Base-by-base conservation (phyloP, 1,139 yeast species). In the Suhomyces yuchorum region DNA sequence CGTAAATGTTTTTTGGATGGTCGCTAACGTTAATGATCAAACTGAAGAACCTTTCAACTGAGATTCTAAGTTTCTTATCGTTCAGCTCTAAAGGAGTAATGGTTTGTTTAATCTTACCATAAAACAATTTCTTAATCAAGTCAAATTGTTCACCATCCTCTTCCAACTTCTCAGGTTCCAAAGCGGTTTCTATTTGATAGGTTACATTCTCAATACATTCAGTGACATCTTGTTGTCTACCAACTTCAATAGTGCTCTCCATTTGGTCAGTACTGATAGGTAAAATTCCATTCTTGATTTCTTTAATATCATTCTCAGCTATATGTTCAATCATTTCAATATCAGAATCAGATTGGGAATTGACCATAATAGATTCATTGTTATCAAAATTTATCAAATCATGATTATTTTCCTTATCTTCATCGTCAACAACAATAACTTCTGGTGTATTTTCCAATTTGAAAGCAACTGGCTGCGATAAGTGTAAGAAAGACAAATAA, bases 191-290 rank as follows among this genome's bases (percentile, higher is more conserved):
- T 26, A 92, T 73, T 63, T 92, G 98, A 55, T 85, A 88, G n/a
- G 92, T 75, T 4, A 93, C 97, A 65, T 93, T 93, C 49, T 92
- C 96, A 59, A 93, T 91, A 66, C 98, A 92, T 63, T 93, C 99
- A 0, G 97, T 90, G 15, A 93, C 98, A 71, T 93, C 99, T 64
- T 93, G 99, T 64, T 93, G 99, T 56, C 96, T 78, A 2, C 97
- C 97, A 53, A 88, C 78, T 56, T 86, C 93, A 43, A 85, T 75
- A 0, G 93, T 84, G 55, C 84, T 80, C 50, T 82, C 89, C 65
- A 85, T 77, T 59, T 85, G 89, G 51, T 82, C 86, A 2, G 80
- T 66, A 50, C 82, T 77, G 8, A 85, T 84, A 34, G 73, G 68
- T 35, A 73, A 56, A 23, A 37, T 37, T n/a, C 39, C 39, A 3